A percentile compares a stretch with the other conserved stretches of the same genome.
Conservation (phyloP, 169 alveolate species). For the Plasmodium knowlesi region DNA sequence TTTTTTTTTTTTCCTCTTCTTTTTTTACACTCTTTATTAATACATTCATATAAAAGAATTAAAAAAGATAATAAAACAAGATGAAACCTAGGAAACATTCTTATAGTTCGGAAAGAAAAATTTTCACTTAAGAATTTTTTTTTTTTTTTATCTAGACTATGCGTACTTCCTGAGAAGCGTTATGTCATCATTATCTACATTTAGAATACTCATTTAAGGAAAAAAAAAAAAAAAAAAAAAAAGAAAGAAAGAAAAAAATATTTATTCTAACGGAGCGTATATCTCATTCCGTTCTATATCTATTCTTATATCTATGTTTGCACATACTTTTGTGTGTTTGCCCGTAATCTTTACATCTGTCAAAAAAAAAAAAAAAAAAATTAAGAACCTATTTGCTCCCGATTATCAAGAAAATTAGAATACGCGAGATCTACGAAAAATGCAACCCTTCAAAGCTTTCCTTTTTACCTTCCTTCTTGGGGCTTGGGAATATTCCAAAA, state of each 20-base stretch:
- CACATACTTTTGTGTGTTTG: background rate
- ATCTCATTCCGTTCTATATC: no score
- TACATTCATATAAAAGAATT: background rate
- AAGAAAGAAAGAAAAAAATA: background rate
- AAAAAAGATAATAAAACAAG: no score
- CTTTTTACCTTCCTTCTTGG: slow-evolving; percentile 12
- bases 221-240: background rate
- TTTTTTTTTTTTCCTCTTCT: background rate
- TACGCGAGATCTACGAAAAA: background rate
- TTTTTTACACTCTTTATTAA: background rate
- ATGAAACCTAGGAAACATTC: background rate
- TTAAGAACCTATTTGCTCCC: background rate
- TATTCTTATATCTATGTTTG: background rate
- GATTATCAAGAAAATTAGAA: background rate
- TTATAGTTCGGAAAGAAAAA: background rate
- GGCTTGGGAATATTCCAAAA: slow-evolving; percentile 18
- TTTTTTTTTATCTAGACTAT: background rate
- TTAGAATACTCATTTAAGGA: background rate
- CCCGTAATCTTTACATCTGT: background rate
- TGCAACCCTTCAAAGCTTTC: background rate
- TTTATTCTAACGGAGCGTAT: background rate
- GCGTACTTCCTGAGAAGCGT: background rate
- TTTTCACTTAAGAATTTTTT: background rate
- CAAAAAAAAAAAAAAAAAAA: no score
- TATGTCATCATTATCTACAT: background rate